Evolutionary conservation across 2,329 filamentous ascomycete species (phyloP), one percentile per base, ranked within the genome.

Genomic region (Diplocarpon mali): DNA sequence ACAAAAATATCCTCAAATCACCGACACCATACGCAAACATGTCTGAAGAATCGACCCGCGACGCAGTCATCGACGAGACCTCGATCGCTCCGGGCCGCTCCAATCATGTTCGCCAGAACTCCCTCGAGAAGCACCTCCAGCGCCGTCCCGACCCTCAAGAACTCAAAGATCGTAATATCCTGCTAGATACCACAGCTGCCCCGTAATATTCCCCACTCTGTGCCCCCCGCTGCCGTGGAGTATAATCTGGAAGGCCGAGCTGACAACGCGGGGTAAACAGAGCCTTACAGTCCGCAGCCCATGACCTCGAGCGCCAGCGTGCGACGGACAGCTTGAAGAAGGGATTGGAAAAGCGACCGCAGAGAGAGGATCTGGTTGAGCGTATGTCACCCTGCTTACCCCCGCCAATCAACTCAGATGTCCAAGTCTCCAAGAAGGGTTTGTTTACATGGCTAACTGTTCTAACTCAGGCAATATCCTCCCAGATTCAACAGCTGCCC

Each of bases 391-490:
- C 49, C 35, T 37, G 34, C 37, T 11, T 31, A 24, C 24, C 24
- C 20, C 20, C 20, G 20, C 20, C 13, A n/a, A 35, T 41, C 8
- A 15, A 14, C 13, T 39, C 6, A 30, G 11, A 6, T 29, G 2
- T 12, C 10, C 11, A 32, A 5, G n/a, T 12, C 7, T 41, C n/a
- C n/a, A n/a, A n/a, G n/a, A n/a, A n/a, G n/a, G n/a, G n/a, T n/a
- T n/a, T 15, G n/a, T 13, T 34, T 35, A 10, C 10, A 12, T 32
- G 3, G 30, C 48, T 35, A 39, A 39, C 32, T 8, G 2, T 8
- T 14, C n/a, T 41, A 17, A 46, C 47, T 43, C 56, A 90, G 85
- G 80, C 56, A 94, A 95, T 66, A 95, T 95, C 62, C 79, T 95
- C 20, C 85, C 85, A 20, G 78, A 80, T 45, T 83, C 83, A 28